These are phyloP conservation scores for Phytophthora litchii DNA, from an alignment of 352 stramenopile genomes.

Conservation along the genomic window DNA sequence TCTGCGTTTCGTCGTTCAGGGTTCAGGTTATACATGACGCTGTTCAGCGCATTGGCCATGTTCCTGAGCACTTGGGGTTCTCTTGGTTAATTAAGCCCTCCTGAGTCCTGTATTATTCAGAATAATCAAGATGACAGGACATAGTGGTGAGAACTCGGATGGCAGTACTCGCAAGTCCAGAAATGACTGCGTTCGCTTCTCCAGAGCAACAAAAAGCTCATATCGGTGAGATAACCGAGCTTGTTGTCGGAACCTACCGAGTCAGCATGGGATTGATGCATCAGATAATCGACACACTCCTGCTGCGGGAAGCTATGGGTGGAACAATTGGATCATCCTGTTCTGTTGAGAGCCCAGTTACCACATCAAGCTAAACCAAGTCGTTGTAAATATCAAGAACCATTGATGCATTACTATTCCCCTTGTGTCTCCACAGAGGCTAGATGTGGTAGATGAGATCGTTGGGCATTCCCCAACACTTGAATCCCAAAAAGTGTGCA, in stretches of 20 bases:
- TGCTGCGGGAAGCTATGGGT: conserved; percentile 42
- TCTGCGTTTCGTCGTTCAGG: too few species aligned
- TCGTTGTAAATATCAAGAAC: neutral
- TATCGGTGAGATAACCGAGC: conserved; percentile 58
- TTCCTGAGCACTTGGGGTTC: too few species aligned
- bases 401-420: neutral
- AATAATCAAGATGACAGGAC: too few species aligned
- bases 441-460: conserved; percentile 42
- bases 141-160: too few species aligned
- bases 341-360: neutral
- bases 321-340: conserved; percentile 7
- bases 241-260: conserved; percentile 52
- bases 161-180: too few species aligned
- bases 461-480: conserved; percentile 58
- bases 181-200: conserved; percentile 23
- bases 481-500: conserved; percentile 55
- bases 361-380: neutral
- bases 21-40: too few species aligned
- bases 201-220: conserved; percentile 21
- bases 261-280: conserved; percentile 46
- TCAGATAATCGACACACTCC: conserved; percentile 46
- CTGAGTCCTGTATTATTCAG: too few species aligned
- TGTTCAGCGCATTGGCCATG: too few species aligned
- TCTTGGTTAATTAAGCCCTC: too few species aligned
- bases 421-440: too few species aligned